Evolutionary conservation across 306 rosid genomes (phyloP), one percentile per base, ranked within the genome.

Genomic region (Dryas octopetala): DNA sequence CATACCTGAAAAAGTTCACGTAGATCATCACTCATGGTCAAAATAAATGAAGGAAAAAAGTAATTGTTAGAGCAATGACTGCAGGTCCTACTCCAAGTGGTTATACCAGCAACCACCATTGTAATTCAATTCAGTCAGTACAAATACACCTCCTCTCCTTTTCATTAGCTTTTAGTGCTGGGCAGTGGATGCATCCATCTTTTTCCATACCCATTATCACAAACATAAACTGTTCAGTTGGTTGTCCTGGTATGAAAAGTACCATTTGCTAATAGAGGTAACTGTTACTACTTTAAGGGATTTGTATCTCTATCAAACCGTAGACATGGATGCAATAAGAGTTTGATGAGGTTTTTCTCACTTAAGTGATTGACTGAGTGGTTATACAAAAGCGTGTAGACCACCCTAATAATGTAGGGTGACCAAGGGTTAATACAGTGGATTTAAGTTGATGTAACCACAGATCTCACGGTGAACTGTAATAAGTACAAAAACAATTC

Each of bases 371-470:
- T 45, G 45, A 66, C 2, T 59, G 17, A 52, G 9, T 57, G 71
- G 70, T 51, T 51, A 61, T 12, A 28, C 15, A 41, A 62, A 50
- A 52, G 53, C 66, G 51, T 17, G 43, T 50, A 51, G 77, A 62
- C 50, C 65, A 23, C 70, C 73, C 49, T 13, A 38, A 63, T 26
- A 78, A 72, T 47, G 67, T 60, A 64, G 50, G 68, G 32, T 53
- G 70, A n/a, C 70, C 48, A 58, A 54, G 61, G 78, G n/a, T 26
- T 32, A 5, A 32, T 19, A 44, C 23, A 44, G 46, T 66, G 40
- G 53, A 68, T 11, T 32, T 26, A 32, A 14, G 57, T 32, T 26
- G 57, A 12, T 23, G 7, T 11, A 49, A 68, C 48, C 19, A 23
- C 72, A 49, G 5, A 49, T 47, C 17, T 68, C 15, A 68, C 5